Evolutionary conservation across 2,329 filamentous ascomycete genomes (phyloP).

Genomic region (Tolypocladium cylindrosporum): DNA sequence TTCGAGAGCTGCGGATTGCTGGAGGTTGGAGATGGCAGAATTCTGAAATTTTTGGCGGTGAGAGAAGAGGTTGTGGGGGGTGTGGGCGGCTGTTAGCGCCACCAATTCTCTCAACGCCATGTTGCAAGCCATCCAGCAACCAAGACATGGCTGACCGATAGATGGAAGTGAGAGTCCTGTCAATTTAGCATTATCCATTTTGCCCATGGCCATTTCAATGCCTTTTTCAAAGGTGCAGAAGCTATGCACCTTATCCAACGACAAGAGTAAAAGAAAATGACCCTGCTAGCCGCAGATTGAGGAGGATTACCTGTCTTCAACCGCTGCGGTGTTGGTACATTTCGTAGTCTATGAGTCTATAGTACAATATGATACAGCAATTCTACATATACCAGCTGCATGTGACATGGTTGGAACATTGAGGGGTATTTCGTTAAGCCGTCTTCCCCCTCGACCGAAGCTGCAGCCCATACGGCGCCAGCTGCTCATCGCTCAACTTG

Average conservation of each 20-base stretch:
- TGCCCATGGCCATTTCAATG: no score
- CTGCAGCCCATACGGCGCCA: constrained; percentile 36
- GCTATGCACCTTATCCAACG: neutral
- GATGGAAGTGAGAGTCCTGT: neutral
- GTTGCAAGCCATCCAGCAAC: neutral
- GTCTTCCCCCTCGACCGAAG: constrained; percentile 4
- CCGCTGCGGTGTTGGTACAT: neutral
- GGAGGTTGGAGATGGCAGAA: constrained; percentile 18
- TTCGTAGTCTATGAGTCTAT: neutral
- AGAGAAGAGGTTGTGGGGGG: constrained; percentile 2
- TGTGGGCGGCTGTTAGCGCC: neutral
- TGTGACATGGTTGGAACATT: no score
- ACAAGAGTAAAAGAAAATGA: no score
- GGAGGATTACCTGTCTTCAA: no score
- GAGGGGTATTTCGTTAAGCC: neutral
- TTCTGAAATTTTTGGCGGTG: constrained; percentile 28
- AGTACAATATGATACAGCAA: neutral
- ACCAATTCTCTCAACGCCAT: neutral
- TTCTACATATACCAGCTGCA: neutral
- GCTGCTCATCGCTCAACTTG: constrained; percentile 47
- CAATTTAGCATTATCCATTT: no score
- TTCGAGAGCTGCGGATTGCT: neutral
- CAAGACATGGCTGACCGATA: no score
- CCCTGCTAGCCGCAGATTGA: no score
- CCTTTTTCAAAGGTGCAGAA: no score